These are phyloP conservation scores for Amanita jacksonii DNA, from an alignment of 768 basidiomycete species.

Conservation along the genomic window DNA sequence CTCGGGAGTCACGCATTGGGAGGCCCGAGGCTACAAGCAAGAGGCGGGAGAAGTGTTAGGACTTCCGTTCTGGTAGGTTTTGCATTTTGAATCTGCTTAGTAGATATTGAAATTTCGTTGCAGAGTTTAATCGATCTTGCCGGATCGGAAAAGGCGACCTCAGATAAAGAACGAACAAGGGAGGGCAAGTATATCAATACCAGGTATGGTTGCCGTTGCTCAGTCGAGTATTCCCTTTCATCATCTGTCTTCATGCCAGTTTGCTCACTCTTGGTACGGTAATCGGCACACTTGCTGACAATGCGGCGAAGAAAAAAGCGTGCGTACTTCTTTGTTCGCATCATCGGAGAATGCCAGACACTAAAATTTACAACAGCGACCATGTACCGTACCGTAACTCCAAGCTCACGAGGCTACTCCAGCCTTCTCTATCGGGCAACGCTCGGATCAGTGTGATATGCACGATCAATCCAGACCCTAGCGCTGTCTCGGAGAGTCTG, in stretches of 20 bases:
- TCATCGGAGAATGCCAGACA: neutral
- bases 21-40: slow-evolving; percentile 60
- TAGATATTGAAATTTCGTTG: neutral
- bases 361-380: slow-evolving; percentile 35
- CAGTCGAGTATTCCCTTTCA: neutral
- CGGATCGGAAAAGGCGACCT: slow-evolving; percentile 93
- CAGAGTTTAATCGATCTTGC: slow-evolving; percentile 93
- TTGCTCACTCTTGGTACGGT: slow-evolving; percentile 89
- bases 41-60: slow-evolving; percentile 73
- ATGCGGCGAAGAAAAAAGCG: slow-evolving; percentile 67
- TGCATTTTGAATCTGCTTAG: slow-evolving; percentile 2
- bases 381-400: slow-evolving; percentile 95
- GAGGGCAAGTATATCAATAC: slow-evolving; percentile 98
- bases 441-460: slow-evolving; percentile 95
- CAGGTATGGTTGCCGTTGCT: slow-evolving; percentile 31
- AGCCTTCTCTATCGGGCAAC: slow-evolving; percentile 91
- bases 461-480: slow-evolving; percentile 81
- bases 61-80: slow-evolving; percentile 59
- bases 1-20: slow-evolving; percentile 17
- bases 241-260: slow-evolving; percentile 32
- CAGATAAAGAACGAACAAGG: slow-evolving; percentile 89
- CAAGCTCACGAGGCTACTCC: slow-evolving; percentile 88
- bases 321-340: slow-evolving; percentile 19
- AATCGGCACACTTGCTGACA: slow-evolving; percentile 87
- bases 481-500: slow-evolving; percentile 74